These are phyloP conservation scores for Saccharomyces pastorianus DNA, from an alignment of 1,139 yeast species.

Conservation along the genomic window DNA sequence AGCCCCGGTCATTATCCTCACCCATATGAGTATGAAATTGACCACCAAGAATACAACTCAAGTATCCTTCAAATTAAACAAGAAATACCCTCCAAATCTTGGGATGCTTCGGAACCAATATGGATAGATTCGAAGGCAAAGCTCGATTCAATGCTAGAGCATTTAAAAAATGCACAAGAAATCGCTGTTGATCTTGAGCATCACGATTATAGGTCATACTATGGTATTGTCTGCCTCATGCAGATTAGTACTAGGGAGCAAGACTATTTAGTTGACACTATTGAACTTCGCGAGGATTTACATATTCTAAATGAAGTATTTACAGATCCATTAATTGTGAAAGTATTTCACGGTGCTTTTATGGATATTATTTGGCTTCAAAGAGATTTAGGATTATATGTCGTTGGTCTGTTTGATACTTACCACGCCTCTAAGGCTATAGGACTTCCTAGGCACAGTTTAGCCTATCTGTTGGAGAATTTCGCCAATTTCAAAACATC, in stretches of 20 bases:
- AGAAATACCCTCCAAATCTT: slow-evolving; percentile 52
- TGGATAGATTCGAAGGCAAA: slow-evolving; percentile 63
- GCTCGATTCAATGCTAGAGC: slow-evolving; percentile 47
- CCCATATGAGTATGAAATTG: slow-evolving; percentile 77
- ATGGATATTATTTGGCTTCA: slow-evolving; percentile 98
- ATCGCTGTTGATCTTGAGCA: slow-evolving; percentile 97
- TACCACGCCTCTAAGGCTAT: slow-evolving; percentile 77
- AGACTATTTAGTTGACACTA: slow-evolving; percentile 79
- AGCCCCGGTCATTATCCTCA: slow-evolving; percentile 62
- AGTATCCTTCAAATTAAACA: slow-evolving; percentile 40
- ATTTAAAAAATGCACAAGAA: slow-evolving; percentile 45
- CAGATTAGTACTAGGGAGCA: slow-evolving; percentile 78
- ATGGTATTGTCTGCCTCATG: slow-evolving; percentile 89
- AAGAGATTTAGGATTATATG: slow-evolving; percentile 84
- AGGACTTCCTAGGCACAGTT: slow-evolving; percentile 71
- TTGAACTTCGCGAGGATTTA: slow-evolving; percentile 65
- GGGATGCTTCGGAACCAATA: slow-evolving; percentile 56
- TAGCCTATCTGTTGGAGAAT: slow-evolving; percentile 73
- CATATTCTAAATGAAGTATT: slow-evolving; percentile 62
- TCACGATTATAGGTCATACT: slow-evolving; percentile 84
- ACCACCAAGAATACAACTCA: slow-evolving; percentile 60
- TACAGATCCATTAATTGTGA: slow-evolving; percentile 69
- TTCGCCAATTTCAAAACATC: slow-evolving; percentile 83
- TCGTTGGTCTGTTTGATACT: slow-evolving; percentile 88
- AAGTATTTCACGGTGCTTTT: slow-evolving; percentile 92